These are phyloP conservation scores for Peronospora belbahrii DNA, from an alignment of 352 stramenopile genomes.

Conservation along the genomic window DNA sequence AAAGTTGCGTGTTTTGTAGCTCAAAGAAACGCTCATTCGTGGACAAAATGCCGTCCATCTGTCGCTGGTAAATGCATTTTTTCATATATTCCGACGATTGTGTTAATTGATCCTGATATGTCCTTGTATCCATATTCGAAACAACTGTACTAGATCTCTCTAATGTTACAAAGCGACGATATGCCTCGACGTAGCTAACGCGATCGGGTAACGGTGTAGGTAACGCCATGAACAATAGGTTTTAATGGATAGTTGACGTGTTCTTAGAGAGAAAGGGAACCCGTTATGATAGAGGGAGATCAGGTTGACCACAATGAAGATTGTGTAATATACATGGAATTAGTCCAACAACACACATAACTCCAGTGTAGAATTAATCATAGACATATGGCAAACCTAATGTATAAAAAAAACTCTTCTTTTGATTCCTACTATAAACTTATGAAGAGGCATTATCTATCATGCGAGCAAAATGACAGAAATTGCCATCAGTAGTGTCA, in stretches of 20 bases:
- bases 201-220: conserved; percentile 7
- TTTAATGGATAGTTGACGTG: too few species aligned
- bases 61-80: conserved; percentile 45
- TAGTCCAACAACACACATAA: too few species aligned
- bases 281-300: background rate
- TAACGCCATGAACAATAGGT: background rate
- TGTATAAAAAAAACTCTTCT: too few species aligned
- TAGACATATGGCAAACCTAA: too few species aligned
- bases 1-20: conserved; percentile 73
- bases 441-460: too few species aligned
- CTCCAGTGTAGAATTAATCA: too few species aligned
- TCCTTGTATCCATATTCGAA: conserved; percentile 18
- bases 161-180: conserved; percentile 20
- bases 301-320: background rate
- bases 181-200: conserved; percentile 26
- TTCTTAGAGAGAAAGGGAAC: too few species aligned
- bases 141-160: conserved; percentile 11
- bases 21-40: conserved; percentile 75
- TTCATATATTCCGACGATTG: conserved; percentile 16
- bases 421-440: too few species aligned
- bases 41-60: conserved; percentile 56
- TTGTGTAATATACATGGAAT: background rate
- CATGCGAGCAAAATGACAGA: too few species aligned
- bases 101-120: conserved; percentile 21
- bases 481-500: too few species aligned